Evolutionary conservation across 768 basidiomycete genomes (phyloP), one percentile per base, ranked within the genome.

Genomic region (Udeniomyces megalosporus): DNA sequence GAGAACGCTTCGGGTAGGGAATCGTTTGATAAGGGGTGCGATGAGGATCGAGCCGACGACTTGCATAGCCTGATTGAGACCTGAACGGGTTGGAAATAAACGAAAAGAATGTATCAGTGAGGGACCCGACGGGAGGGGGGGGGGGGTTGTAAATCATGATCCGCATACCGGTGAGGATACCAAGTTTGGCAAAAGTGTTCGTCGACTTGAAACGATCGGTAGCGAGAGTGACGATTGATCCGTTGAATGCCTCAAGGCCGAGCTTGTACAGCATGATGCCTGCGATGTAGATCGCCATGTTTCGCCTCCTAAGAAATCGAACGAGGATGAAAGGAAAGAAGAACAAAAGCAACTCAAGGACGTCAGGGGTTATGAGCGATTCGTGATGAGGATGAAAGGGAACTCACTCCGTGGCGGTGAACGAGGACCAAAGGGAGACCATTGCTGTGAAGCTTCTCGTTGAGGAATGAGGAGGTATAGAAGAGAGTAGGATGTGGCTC

Each of bases 11-110:
- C 70, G 59, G 4, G 71, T 72, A 1, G 68, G 68, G 56, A 66
- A 68, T 29, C 46, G 50, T 56, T 69, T 69, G 62, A 72, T 67
- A 17, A 71, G 67, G 2, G 71, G 71, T 32, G 71, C 71, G 64
- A 72, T 69, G 24, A 68, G 59, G 46, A 71, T 69, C 3, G 67
- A 66, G 20, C 68, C 66, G 28, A 66, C 44, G 35, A 38, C 20
- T 60, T 71, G 71, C 62, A 68, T 68, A 8, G 69, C 54, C 34
- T 63, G 56, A 58, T 71, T 71, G 34, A 70, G n/a, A 47, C 70
- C 70, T 15, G 65, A 42, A 42, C n/a, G n/a, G n/a, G n/a, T n/a
- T n/a, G n/a, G n/a, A n/a, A n/a, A n/a, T n/a, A n/a, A n/a, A 42
- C 17, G 17, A 8, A 42, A 17, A 8, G 38, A 8, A 17, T 17